These are phyloP conservation scores for Blastobotrys indianensis DNA, from an alignment of 1,139 yeast species.

Conservation along the genomic window DNA sequence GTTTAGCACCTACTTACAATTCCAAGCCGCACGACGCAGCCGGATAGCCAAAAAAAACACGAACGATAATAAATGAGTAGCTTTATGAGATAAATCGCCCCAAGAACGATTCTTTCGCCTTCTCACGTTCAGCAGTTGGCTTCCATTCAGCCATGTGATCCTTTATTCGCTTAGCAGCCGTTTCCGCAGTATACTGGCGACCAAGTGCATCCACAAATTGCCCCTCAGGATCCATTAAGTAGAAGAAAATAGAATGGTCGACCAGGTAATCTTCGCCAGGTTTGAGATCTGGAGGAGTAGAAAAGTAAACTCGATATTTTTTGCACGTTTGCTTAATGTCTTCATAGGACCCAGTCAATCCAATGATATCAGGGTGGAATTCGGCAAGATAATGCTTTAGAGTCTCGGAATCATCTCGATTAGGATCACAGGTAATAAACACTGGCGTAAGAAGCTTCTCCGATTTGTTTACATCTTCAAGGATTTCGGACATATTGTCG, in stretches of 20 bases:
- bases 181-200: constrained; percentile 73
- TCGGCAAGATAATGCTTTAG: constrained; percentile 72
- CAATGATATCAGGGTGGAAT: constrained; percentile 82
- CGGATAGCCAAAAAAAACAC: too few species aligned
- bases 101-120: constrained; percentile 5
- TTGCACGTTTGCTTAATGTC: constrained; percentile 79
- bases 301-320: constrained; percentile 85
- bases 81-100: constrained; percentile 3
- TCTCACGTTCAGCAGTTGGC: constrained; percentile 38
- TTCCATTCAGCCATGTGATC: constrained; percentile 73
- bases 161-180: constrained; percentile 72
- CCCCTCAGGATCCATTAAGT: constrained; percentile 95
- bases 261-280: constrained; percentile 96
- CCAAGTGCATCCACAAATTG: constrained; percentile 92
- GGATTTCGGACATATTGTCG: constrained; percentile 79
- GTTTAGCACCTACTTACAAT: too few species aligned
- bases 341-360: constrained; percentile 87
- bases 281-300: constrained; percentile 88
- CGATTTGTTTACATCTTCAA: constrained; percentile 52
- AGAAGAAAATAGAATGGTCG: constrained; percentile 94
- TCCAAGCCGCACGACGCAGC: too few species aligned
- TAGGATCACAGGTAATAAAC: constrained; percentile 95
- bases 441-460: constrained; percentile 62
- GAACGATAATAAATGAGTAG: background rate
- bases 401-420: constrained; percentile 82